A percentile compares a stretch with the other conserved stretches of the same genome.
Conservation (phyloP, 2,329 filamentous ascomycete genomes). For the Sphaceloma murrayae region DNA sequence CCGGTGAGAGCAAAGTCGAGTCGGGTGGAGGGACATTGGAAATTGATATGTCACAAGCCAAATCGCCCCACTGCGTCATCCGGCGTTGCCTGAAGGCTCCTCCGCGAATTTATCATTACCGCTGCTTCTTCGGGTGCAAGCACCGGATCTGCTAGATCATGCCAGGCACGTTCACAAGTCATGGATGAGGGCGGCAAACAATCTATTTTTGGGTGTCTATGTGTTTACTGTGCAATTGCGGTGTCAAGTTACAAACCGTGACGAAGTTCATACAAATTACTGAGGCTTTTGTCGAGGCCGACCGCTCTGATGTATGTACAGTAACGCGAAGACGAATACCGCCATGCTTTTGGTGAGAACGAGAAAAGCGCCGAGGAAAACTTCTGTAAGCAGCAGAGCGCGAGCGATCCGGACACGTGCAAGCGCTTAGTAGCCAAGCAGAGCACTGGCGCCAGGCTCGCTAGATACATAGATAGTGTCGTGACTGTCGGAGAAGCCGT, state of each 20-base stretch:
- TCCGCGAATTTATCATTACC: too few species aligned
- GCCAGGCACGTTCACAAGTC: background rate
- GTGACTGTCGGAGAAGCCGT: conserved; percentile 87
- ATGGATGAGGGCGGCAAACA: background rate
- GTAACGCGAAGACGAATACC: too few species aligned
- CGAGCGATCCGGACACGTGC: background rate
- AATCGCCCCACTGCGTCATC: conserved; percentile 13
- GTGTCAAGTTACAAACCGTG: too few species aligned
- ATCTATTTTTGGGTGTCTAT: background rate
- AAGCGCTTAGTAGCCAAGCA: conserved; percentile 42
- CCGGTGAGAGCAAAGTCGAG: background rate
- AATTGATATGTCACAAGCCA: conserved; percentile 7
- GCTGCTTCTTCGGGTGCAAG: too few species aligned
- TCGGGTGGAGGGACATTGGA: conserved; percentile 4
- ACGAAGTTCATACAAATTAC: too few species aligned
- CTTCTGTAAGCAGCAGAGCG: too few species aligned
- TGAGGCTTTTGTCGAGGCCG: too few species aligned
- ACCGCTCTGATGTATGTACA: too few species aligned
- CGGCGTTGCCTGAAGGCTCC: conserved; percentile 6
- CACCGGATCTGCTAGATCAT: too few species aligned
- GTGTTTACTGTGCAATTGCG: too few species aligned
- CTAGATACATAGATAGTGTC: conserved; percentile 92
- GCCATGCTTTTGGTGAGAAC: too few species aligned
- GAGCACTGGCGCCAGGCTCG: conserved; percentile 72
- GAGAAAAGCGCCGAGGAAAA: too few species aligned